These are phyloP conservation scores for Penicillium turbatum DNA, from an alignment of 495 filamentous ascomycete genomes.

Conservation along the genomic window DNA sequence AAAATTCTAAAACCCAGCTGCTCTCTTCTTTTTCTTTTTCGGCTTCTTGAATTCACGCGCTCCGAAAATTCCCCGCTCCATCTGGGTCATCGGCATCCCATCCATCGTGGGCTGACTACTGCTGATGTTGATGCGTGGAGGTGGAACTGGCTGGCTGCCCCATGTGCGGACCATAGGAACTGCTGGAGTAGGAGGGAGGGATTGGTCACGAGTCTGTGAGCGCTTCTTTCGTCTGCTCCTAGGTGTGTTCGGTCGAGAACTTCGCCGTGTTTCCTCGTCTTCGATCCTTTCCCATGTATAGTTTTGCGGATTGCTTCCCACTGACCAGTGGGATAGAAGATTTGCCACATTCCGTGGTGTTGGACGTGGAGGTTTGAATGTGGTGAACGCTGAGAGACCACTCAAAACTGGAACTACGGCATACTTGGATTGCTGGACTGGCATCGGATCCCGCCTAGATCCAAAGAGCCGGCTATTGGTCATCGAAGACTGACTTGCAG, in stretches of 20 bases:
- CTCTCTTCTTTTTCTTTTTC: conserved; percentile 42
- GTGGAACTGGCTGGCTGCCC: conserved; percentile 39
- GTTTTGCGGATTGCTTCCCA: conserved; percentile 33
- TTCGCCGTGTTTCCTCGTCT: conserved; percentile 17
- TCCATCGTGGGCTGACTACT: conserved; percentile 40
- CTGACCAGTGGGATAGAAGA: conserved; percentile 43
- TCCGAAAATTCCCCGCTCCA: conserved; percentile 40
- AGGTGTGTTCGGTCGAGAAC: conserved; percentile 17
- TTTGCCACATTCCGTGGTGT: conserved; percentile 24
- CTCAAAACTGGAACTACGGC: conserved; percentile 12
- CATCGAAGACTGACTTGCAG: conserved; percentile 11
- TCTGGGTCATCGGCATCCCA: conserved; percentile 33
- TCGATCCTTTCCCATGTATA: conserved; percentile 40
- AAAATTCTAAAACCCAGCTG: conserved; percentile 38
- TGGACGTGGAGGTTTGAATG: conserved; percentile 23
- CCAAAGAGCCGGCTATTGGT: background rate
- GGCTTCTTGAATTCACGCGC: conserved; percentile 30
- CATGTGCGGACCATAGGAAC: conserved; percentile 25
- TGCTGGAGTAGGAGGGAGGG: conserved; percentile 25
- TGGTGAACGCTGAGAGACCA: conserved; percentile 32
- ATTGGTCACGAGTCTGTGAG: conserved; percentile 17
- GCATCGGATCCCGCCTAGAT: background rate
- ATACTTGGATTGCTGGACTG: conserved; percentile 3
- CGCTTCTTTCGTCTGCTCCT: conserved; percentile 28
- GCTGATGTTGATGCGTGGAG: conserved; percentile 17